Evolutionary conservation across 495 filamentous ascomycete genomes (phyloP), one percentile per base, ranked within the genome.

Genomic region (Hyaloscypha hepaticicola): DNA sequence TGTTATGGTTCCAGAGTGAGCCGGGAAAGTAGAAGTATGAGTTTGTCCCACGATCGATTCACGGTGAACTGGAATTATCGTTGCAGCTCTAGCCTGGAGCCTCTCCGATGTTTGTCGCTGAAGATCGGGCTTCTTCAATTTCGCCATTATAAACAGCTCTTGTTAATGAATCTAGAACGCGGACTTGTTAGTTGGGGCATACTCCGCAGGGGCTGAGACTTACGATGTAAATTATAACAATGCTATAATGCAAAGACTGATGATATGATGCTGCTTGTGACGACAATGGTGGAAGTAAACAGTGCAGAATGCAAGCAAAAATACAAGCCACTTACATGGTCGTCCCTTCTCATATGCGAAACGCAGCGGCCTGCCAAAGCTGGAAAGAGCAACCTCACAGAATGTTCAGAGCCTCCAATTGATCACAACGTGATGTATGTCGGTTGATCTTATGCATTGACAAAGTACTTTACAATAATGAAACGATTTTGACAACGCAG

Each of bases 211-310:
- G 8, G 26, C 22, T 41, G 21, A 52, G 28, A 59, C 55, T 52
- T 49, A 53, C 27, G n/a, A 52, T 26, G 48, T 9, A 31, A 52
- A 33, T 33, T 4, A 45, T 45, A 58, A 26, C 29, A 38, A 50
- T 64, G 38, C 34, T 64, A 24, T n/a, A 51, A 21, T 21, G 22
- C 61, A 57, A 50, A 28, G 61, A 49, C 31, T 16, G 38, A 49
- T 29, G 38, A 14, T 45, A 45, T 60, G 38, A 9, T 63, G 50
- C 22, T 55, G 50, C 24, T 55, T 22, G 21, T 45, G 21, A 14
- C 11, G 11, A 56, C 9, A 25, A 55, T 12, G 24, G 25, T 22
- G 49, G 50, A 55, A 31, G 45, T 8, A 55, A 21, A 63, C 12
- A n/a, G 14, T n/a, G 21, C 25, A 31, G 6, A n/a, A 56, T 12